Percentiles rank a stretch among this genome's conserved stretches.
Conservation (phyloP, 176 grass and related monocot genomes). For the Miscanthus lutarioriparius region DNA sequence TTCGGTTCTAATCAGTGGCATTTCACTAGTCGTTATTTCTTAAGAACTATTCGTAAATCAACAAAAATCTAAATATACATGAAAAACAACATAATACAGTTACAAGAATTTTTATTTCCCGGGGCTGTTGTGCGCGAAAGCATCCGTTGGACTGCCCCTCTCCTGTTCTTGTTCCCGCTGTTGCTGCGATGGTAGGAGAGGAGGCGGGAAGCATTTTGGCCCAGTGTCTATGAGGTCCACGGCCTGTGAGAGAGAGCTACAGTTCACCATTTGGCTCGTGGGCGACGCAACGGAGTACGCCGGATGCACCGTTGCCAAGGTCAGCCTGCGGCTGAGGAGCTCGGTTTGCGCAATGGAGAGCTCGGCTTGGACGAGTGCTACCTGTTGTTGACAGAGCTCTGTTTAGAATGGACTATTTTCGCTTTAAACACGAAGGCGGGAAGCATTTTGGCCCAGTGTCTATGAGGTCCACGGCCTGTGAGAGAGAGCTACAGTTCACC, state of each 20-base stretch:
- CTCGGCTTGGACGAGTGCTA: constrained; percentile 62
- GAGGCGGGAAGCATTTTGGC: constrained; percentile 31
- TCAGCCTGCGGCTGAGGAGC: constrained; percentile 59
- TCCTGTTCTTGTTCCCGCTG: constrained; percentile 30
- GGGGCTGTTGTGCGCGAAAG: constrained; percentile 17
- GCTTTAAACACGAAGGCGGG: not conserved
- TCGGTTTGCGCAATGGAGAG: constrained; percentile 53
- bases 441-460: constrained; percentile 40
- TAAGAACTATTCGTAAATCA: not conserved
- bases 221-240: constrained; percentile 50
- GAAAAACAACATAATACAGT: not conserved
- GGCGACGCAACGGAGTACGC: constrained; percentile 39
- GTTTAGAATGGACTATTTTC: not conserved
- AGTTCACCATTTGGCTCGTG: constrained; percentile 45
- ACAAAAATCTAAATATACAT: not conserved
- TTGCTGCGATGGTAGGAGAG: constrained; percentile 30
- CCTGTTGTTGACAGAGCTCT: constrained; percentile 28
- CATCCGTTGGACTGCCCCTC: constrained; percentile 9
- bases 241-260: constrained; percentile 33
- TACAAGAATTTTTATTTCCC: constrained; percentile 13
- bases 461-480: constrained; percentile 47
- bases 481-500: constrained; percentile 43
- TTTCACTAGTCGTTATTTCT: not conserved
- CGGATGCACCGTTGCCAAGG: constrained; percentile 44
- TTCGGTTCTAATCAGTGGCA: too few species aligned